Evolutionary conservation across 352 stramenopile species (phyloP).

Genomic region (Thalassiosira hispida): DNA sequence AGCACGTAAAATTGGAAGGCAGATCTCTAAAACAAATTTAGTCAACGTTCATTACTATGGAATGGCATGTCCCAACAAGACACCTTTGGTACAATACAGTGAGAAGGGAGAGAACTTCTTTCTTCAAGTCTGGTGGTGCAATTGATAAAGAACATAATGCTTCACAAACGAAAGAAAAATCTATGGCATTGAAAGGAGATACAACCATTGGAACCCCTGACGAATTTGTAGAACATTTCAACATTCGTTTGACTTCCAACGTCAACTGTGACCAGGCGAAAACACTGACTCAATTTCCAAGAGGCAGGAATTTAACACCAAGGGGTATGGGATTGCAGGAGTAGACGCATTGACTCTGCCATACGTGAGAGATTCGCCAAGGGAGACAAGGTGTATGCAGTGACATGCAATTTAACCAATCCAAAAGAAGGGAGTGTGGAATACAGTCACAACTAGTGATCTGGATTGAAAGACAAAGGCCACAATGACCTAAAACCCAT

Average conservation of each 20-base stretch:
- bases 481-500: slow-evolving; percentile 4
- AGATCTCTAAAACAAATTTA: slow-evolving; percentile 45
- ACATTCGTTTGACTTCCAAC: slow-evolving; percentile 69
- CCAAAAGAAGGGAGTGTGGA: slow-evolving; percentile 41
- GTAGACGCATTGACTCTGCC: slow-evolving; percentile 81
- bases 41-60: slow-evolving; percentile 77
- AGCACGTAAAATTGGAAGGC: slow-evolving; percentile 61
- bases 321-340: slow-evolving; percentile 64
- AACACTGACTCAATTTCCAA: slow-evolving; percentile 64
- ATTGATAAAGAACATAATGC: slow-evolving; percentile 12
- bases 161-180: neutral
- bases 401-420: slow-evolving; percentile 78
- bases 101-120: slow-evolving; percentile 67
- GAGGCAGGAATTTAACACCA: slow-evolving; percentile 48
- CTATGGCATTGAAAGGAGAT: slow-evolving; percentile 20
- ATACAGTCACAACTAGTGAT: slow-evolving; percentile 49
- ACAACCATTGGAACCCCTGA: slow-evolving; percentile 65
- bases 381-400: slow-evolving; percentile 60
- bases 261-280: slow-evolving; percentile 49
- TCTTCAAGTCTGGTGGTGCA: slow-evolving; percentile 63
- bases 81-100: slow-evolving; percentile 65
- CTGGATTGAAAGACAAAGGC: slow-evolving; percentile 49
- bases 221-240: slow-evolving; percentile 84
- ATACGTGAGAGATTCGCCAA: slow-evolving; percentile 45
- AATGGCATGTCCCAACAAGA: slow-evolving; percentile 64